Conservation (phyloP, 2,329 filamentous ascomycete species). For the Nakataea oryzae region DNA sequence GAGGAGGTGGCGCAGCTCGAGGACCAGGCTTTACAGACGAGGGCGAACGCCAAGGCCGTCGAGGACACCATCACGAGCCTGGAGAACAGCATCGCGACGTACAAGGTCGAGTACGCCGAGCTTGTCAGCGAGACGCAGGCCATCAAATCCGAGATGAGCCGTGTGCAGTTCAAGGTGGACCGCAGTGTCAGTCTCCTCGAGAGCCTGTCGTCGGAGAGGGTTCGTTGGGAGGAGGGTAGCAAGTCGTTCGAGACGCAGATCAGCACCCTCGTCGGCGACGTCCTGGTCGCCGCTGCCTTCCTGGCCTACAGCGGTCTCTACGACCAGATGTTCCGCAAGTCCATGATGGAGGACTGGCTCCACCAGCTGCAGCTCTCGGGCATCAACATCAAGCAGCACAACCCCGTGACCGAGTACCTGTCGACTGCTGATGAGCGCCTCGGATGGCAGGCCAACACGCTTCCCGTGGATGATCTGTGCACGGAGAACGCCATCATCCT, state of each 20-base stretch:
- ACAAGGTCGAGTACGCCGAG: constrained; percentile 92
- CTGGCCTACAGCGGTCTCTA: constrained; percentile 94
- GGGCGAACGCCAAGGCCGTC: constrained; percentile 85
- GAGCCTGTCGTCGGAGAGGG: constrained; percentile 86
- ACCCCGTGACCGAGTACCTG: constrained; percentile 90
- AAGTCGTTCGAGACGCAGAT: constrained; percentile 98
- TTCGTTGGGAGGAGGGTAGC: constrained; percentile 93
- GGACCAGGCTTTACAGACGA: constrained; percentile 81
- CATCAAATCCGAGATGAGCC: constrained; percentile 93
- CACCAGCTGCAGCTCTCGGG: constrained; percentile 90
- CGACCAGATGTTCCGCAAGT: constrained; percentile 95
- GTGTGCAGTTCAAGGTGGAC: constrained; percentile 96
- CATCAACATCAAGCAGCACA: constrained; percentile 84
- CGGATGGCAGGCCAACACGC: constrained; percentile 84
- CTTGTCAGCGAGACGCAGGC: constrained; percentile 95
- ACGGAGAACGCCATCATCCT: constrained; percentile 97
- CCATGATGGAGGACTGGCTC: constrained; percentile 96
- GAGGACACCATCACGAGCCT: constrained; percentile 76
- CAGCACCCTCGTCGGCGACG: constrained; percentile 89
- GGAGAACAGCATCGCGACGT: constrained; percentile 83
- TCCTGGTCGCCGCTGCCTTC: constrained; percentile 93
- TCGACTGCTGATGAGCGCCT: constrained; percentile 93
- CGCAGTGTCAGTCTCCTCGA: constrained; percentile 89
- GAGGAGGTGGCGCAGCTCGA: constrained; percentile 83
- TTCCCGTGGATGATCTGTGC: constrained; percentile 94